Evolutionary conservation across 1,284 basidiomycete species (phyloP), one percentile per base, ranked within the genome.

Genomic region (Melampsora medusae): DNA sequence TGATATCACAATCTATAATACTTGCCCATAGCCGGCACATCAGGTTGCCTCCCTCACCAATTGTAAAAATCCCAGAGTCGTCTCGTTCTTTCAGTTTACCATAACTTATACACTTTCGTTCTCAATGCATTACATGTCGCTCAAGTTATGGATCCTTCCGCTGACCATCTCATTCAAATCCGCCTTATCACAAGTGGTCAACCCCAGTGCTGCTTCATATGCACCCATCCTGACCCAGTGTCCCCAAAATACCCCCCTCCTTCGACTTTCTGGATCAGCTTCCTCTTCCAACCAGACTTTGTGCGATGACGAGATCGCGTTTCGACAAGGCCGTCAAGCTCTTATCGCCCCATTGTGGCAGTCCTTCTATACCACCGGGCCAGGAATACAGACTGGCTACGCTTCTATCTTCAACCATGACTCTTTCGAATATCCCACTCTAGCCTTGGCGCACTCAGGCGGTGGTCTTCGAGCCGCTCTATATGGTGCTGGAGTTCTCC

Each of bases 401-500:
- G 50, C 71, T 1, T 5, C 38, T 10, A 35, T 73, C 48, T 59
- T 67, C 35, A 50, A 48, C 7, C 16, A 48, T 31, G 53, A 59
- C 14, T 50, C 65, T 12, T 42, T 6, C 10, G 53, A 73, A 31
- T 73, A 64, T 62, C 71, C 71, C 28, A 38, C 60, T 46, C 33
- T 73, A 31, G 71, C 42, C 19, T 66, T 73, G 14, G 71, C 71
- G 1, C 49, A 67, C 48, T 73, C 71, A 31, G 71, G 71, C 7
- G 71, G 71, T 17, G 71, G 71, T 10, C 42, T 50, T 56, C 71
- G 71, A 10, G 49, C 71, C 10, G 48, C 33, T 9, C 60, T 73
- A 49, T 73, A 66, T 67, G 71, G 62, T 14, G 71, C 71, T 19
- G 71, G 49, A 56, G 71, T 73, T 4, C 38, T 73, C 16, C 64